Evolutionary conservation across 768 basidiomycete genomes (phyloP).

Genomic region (Termitomyces eurrhizus): DNA sequence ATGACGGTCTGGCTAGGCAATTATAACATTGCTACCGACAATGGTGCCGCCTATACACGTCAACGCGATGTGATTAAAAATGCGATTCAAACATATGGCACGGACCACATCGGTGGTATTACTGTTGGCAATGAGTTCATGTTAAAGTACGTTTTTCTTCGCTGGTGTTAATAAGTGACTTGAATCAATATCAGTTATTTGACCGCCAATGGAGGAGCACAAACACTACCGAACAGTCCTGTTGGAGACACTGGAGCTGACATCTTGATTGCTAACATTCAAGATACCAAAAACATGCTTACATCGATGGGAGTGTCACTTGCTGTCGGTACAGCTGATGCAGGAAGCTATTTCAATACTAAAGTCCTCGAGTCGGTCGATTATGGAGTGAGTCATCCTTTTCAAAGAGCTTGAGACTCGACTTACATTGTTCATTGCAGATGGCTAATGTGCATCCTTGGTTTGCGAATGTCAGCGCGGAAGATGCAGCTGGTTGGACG

Average conservation of each 20-base stretch:
- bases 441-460: conserved; percentile 92
- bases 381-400: conserved; percentile 53
- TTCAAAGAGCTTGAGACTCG: not conserved
- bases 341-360: conserved; percentile 81
- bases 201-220: conserved; percentile 40
- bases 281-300: conserved; percentile 59
- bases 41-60: conserved; percentile 62
- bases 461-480: conserved; percentile 79
- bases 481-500: conserved; percentile 78
- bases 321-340: conserved; percentile 78
- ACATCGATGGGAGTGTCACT: conserved; percentile 52
- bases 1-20: conserved; percentile 78
- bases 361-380: conserved; percentile 59
- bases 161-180: not conserved
- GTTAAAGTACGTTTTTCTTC: conserved; percentile 52
- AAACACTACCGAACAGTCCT: conserved; percentile 46
- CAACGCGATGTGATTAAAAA: conserved; percentile 66
- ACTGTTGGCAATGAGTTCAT: conserved; percentile 94
- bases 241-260: conserved; percentile 60
- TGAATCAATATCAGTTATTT: conserved; percentile 46
- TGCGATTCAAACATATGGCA: conserved; percentile 76
- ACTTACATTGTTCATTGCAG: conserved; percentile 26
- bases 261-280: conserved; percentile 63
- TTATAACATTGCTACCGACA: conserved; percentile 60
- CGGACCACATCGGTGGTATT: conserved; percentile 69